phyloP scores from a whole-genome alignment of 2,329 filamentous ascomycete species.

The Amauroascus niger region DNA sequence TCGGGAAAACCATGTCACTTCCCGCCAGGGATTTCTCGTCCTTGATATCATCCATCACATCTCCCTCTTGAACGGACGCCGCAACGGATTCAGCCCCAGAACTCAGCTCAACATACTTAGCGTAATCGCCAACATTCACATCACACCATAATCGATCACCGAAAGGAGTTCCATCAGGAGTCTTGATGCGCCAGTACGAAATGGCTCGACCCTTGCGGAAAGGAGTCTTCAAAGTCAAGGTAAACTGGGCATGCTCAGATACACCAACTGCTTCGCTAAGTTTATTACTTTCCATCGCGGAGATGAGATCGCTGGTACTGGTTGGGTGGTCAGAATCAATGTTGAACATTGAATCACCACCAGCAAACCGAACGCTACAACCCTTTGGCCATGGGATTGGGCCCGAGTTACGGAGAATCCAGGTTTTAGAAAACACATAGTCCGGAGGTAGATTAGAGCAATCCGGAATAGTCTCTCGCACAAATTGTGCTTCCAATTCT shows the following conservation, averaged over 20 bases:
- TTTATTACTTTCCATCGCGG: slow-evolving; percentile 73
- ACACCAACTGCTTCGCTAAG: slow-evolving; percentile 59
- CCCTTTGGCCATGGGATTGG: slow-evolving; percentile 72
- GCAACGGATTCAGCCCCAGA: not conserved
- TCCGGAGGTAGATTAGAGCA: slow-evolving; percentile 62
- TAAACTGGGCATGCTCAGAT: slow-evolving; percentile 69
- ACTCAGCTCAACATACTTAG: too few species aligned
- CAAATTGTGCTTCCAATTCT: slow-evolving; percentile 54
- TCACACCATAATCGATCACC: slow-evolving; percentile 95
- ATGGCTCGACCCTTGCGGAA: slow-evolving; percentile 66
- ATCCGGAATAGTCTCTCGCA: slow-evolving; percentile 69
- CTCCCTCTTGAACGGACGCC: slow-evolving; percentile 13
- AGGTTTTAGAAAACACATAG: slow-evolving; percentile 75
- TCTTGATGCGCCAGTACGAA: slow-evolving; percentile 93
- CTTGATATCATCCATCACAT: slow-evolving; percentile 31
- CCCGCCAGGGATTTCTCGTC: slow-evolving; percentile 31
- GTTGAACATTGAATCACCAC: slow-evolving; percentile 93
- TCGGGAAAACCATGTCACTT: slow-evolving; percentile 92
- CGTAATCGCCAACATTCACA: slow-evolving; percentile 50
- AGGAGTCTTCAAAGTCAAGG: slow-evolving; percentile 73
- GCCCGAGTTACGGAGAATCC: slow-evolving; percentile 82
- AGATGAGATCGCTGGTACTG: slow-evolving; percentile 64
- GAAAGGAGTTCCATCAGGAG: slow-evolving; percentile 68
- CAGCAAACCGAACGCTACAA: slow-evolving; percentile 81
- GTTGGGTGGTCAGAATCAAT: slow-evolving; percentile 70